Percentiles rank a stretch among this genome's conserved stretches.
These are phyloP conservation scores for Paramecium octaurelia DNA, from an alignment of 73 alveolate species.

Conservation along the genomic window DNA sequence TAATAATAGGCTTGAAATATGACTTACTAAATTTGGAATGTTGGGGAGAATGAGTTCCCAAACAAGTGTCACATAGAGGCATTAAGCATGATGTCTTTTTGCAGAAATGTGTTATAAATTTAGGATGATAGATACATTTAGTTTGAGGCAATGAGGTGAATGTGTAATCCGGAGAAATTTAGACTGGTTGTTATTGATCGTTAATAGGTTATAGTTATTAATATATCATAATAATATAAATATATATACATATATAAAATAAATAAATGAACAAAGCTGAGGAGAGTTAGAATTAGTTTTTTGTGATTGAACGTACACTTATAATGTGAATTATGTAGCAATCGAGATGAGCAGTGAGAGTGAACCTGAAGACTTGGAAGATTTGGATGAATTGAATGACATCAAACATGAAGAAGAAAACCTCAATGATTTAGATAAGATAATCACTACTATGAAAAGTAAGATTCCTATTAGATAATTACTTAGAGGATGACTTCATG, in stretches of 20 bases:
- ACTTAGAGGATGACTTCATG: constrained; percentile 52
- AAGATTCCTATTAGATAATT: neutral
- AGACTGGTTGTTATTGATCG: neutral
- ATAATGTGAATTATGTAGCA: neutral
- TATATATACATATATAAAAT: neutral
- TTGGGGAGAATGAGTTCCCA: neutral
- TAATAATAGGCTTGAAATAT: neutral
- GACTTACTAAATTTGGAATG: neutral
- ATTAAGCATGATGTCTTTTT: neutral
- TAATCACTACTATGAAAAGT: constrained; percentile 50
- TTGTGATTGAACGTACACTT: constrained; percentile 50
- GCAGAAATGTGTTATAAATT: neutral
- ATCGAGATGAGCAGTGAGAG: constrained; percentile 62
- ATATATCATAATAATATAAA: neutral
- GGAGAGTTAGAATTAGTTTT: constrained; percentile 20
- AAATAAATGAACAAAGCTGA: neutral
- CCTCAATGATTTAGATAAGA: constrained; percentile 51
- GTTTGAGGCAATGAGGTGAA: neutral
- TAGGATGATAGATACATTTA: neutral
- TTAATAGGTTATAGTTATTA: neutral
- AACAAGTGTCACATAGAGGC: neutral
- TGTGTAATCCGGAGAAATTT: neutral
- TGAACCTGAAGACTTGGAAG: constrained; percentile 63
- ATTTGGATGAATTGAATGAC: constrained; percentile 53
- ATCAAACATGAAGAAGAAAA: constrained; percentile 49